These are phyloP conservation scores for Cyclotella choctawhatcheeana DNA, from an alignment of 108 stramenopile genomes.

Conservation along the genomic window DNA sequence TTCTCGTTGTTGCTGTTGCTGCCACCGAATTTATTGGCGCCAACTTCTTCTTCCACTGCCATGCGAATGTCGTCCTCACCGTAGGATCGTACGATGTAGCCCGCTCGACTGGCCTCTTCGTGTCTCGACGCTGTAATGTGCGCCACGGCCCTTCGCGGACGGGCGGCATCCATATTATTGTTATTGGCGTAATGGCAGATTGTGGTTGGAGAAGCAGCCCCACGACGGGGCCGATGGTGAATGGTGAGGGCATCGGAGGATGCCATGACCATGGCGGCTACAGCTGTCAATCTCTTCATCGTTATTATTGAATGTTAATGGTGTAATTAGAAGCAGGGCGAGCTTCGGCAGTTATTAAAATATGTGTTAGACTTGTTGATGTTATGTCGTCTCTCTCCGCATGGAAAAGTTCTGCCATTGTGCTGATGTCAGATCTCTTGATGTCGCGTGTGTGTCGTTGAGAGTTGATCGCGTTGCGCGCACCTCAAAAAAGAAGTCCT, in stretches of 20 bases:
- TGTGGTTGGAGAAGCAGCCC: neutral
- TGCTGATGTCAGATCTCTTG: too few species aligned
- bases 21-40: too few species aligned
- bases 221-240: neutral
- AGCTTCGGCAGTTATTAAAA: too few species aligned
- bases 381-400: too few species aligned
- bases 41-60: neutral
- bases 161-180: neutral
- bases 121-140: conserved; percentile 23
- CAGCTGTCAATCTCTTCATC: neutral
- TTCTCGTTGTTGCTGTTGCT: too few species aligned
- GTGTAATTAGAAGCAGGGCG: too few species aligned
- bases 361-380: too few species aligned
- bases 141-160: conserved; percentile 38
- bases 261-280: neutral
- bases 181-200: conserved; percentile 10
- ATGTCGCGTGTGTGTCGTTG: too few species aligned
- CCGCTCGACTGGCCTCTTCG: conserved; percentile 41
- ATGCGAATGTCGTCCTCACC: neutral
- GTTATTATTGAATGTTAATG: too few species aligned
- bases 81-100: conserved; percentile 36
- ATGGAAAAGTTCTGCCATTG: too few species aligned
- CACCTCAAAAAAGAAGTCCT: too few species aligned
- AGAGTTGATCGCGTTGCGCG: too few species aligned
- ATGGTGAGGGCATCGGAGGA: neutral